phyloP scores from a whole-genome alignment of 345 rosid genomes.

The Salix dunnii region DNA sequence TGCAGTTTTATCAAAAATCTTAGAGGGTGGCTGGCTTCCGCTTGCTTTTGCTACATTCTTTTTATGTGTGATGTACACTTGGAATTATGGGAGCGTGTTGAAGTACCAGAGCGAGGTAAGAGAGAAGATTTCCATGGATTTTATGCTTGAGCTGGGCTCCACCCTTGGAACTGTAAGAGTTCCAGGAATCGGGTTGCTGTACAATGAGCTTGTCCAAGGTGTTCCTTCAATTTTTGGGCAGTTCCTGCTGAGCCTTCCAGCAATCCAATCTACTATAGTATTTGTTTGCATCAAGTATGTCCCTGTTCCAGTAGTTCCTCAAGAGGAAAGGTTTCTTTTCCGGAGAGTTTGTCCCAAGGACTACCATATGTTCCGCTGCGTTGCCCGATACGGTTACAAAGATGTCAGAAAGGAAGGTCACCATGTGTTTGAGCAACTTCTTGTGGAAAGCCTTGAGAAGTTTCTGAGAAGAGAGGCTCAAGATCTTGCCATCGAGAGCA shows the following conservation, averaged over 20 bases:
- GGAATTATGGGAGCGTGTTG: conserved; percentile 94
- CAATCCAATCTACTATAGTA: conserved; percentile 81
- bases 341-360: conserved; percentile 87
- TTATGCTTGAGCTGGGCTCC: conserved; percentile 81
- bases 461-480: conserved; percentile 73
- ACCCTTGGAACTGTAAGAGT: conserved; percentile 76
- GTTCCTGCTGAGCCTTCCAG: conserved; percentile 80
- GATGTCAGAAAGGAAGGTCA: conserved; percentile 86
- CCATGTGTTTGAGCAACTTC: conserved; percentile 71
- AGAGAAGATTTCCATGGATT: conserved; percentile 81
- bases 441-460: conserved; percentile 74
- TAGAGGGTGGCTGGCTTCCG: conserved; percentile 94
- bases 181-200: conserved; percentile 83
- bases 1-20: conserved; percentile 71
- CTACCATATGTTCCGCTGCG: conserved; percentile 86
- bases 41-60: conserved; percentile 70
- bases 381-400: conserved; percentile 92
- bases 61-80: conserved; percentile 76
- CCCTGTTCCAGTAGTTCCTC: conserved; percentile 88
- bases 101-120: conserved; percentile 92
- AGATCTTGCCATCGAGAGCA: conserved; percentile 72
- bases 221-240: conserved; percentile 85
- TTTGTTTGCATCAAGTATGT: conserved; percentile 94
- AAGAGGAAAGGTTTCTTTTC: conserved; percentile 82
- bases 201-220: conserved; percentile 89